Conservation (phyloP, 148 eudicot species). For the Rhododendron williamsianum region DNA sequence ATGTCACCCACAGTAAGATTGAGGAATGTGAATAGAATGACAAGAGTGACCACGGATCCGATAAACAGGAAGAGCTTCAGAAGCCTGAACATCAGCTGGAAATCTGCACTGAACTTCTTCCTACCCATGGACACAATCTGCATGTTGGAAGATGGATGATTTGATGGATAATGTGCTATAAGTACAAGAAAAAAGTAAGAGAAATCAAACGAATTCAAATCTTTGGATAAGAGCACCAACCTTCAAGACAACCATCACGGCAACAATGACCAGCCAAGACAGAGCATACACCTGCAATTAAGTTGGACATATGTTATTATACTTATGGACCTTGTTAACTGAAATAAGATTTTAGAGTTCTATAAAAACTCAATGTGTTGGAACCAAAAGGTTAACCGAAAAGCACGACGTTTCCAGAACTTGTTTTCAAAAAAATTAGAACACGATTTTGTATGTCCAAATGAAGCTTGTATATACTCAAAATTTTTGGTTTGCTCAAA, state of each 20-base stretch:
- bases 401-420: not conserved
- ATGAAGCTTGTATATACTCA: not conserved
- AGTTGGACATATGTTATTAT: not conserved
- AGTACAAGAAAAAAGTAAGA: not conserved
- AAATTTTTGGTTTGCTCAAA: not conserved
- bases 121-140: conserved; percentile 25
- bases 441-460: not conserved
- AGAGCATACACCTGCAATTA: conserved; percentile 57
- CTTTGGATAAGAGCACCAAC: conserved; percentile 20
- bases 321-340: not conserved
- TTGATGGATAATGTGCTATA: not conserved
- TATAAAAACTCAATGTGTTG: not conserved
- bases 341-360: not conserved
- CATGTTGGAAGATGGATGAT: not conserved
- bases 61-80: conserved; percentile 19
- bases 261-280: conserved; percentile 78
- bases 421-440: not conserved
- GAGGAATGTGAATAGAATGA: conserved; percentile 15
- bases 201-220: not conserved
- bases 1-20: conserved; percentile 18
- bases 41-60: conserved; percentile 2
- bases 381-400: not conserved
- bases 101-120: conserved; percentile 16
- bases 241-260: conserved; percentile 62
- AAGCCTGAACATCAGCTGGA: conserved; percentile 21